phyloP scores from a whole-genome alignment of 768 basidiomycete species.

The Mycena vulgaris region DNA sequence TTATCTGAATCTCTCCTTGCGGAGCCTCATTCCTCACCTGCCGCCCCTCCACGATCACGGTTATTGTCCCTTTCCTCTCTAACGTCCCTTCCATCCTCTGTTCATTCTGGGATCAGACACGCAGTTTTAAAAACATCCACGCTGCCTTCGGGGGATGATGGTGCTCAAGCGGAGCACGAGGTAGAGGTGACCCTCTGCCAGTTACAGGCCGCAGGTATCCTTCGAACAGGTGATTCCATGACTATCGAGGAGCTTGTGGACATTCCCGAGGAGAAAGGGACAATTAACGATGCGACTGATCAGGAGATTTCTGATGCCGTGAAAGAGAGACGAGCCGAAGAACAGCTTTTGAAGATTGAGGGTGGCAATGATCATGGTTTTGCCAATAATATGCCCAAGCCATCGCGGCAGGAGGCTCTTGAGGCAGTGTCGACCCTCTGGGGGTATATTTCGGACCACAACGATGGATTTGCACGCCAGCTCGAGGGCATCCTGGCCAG shows the following conservation, averaged over 20 bases:
- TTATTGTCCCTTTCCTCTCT: background rate
- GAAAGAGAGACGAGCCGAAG: background rate
- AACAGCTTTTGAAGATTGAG: background rate
- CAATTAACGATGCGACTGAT: background rate
- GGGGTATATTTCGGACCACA: background rate
- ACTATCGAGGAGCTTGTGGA: background rate
- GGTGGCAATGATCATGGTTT: conserved; percentile 9
- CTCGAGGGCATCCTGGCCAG: background rate
- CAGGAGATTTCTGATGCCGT: conserved; percentile 3
- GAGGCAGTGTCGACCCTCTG: background rate
- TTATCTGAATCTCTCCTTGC: conserved; percentile 38
- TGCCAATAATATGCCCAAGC: background rate
- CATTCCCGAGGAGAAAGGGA: background rate
- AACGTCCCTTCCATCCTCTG: too few species aligned
- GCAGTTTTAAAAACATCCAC: background rate
- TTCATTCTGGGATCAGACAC: background rate
- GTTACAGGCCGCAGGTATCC: too few species aligned
- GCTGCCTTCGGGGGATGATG: too few species aligned
- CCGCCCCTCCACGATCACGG: background rate
- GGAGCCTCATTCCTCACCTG: background rate
- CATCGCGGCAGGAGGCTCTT: background rate
- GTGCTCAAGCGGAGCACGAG: background rate
- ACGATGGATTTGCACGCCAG: background rate
- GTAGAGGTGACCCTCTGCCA: too few species aligned
- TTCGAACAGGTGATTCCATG: too few species aligned